Base-by-base conservation (phyloP, 2,329 filamentous ascomycete species). In the Colletotrichum trifolii region DNA sequence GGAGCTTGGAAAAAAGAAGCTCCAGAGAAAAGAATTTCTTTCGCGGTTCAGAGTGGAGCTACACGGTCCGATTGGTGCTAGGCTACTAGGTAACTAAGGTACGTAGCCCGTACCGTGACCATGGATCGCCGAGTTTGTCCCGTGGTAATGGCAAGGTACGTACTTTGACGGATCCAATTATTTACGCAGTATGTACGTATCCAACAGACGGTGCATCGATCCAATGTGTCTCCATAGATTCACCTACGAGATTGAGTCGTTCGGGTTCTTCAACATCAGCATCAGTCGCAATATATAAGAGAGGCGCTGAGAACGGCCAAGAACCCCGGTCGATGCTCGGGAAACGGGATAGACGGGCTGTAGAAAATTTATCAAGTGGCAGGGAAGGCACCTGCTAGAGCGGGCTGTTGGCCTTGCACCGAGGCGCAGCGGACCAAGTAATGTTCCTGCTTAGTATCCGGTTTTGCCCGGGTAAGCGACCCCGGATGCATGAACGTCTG, bases 381-480 rank as follows among this genome's bases (percentile, higher is more conserved):
- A 52, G 57, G 58, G 50, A 50, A 47, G 34, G 8, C 36, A 40
- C 62, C 62, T 25, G 7, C 45, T 50, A 33, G 35, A 63, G 58
- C 17, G 35, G 58, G 58, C 17, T 25, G 3, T 25, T 25, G 25
- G 25, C 25, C 25, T 25, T 5, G 25, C 48, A 63, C 53, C 53
- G 43, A 66, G 34, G 39, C 43, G 60, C 48, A 64, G 64, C 64
- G 64, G 64, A 64, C 34, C 39, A 64, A 64, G 43, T 54, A 17
- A 63, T 66, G 8, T 57, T 66, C 66, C 66, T 53, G 38, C 25
- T 11, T 36, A 49, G 55, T 61, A 62, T 60, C 67, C 67, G 65
- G 61, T 59, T 68, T 67, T 58, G 60, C 65, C 67, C 67, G 67
- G 64, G 34, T 45, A 38, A 47, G 39, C 40, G 40, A 54, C 56